A percentile compares a stretch with the other conserved stretches of the same genome.
phyloP scores from a whole-genome alignment of 106 monocot genomes.

The Chionographis japonica region DNA sequence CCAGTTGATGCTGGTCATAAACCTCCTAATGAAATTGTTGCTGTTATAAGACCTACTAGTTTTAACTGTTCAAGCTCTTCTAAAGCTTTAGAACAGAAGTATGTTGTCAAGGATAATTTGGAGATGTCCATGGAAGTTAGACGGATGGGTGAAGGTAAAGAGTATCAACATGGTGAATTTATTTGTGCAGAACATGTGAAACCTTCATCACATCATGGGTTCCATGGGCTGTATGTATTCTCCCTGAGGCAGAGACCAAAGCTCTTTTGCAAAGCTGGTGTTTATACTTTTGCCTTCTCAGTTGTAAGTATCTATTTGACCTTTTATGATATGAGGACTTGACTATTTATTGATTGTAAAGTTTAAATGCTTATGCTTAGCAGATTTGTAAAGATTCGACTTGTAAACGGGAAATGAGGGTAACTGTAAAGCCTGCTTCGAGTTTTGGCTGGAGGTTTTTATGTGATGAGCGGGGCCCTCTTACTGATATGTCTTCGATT shows the following conservation, averaged over 20 bases:
- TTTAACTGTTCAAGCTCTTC: slow-evolving; percentile 1
- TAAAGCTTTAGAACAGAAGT: slow-evolving; percentile 7
- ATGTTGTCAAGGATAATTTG: slow-evolving; percentile 13
- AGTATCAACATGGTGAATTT: neutral
- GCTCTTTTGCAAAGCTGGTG: slow-evolving; percentile 17
- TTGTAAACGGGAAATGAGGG: slow-evolving; percentile 6
- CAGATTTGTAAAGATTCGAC: slow-evolving; percentile 11
- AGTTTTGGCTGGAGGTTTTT: neutral
- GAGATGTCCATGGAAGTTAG: slow-evolving; percentile 12
- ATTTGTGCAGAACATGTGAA: slow-evolving; percentile 1
- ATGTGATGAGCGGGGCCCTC: neutral
- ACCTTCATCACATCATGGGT: slow-evolving; percentile 4
- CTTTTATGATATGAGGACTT: neutral
- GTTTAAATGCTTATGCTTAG: neutral
- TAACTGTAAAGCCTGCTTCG: slow-evolving; percentile 9
- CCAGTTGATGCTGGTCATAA: slow-evolving; percentile 6
- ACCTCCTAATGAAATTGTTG: slow-evolving; percentile 11
- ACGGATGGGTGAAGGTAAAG: neutral
- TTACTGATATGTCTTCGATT: neutral
- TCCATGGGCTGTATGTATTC: slow-evolving; percentile 12
- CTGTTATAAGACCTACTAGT: slow-evolving; percentile 17
- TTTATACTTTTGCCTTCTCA: slow-evolving; percentile 17
- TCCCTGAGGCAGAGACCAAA: neutral
- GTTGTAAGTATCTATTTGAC: slow-evolving; percentile 6
- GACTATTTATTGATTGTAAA: neutral